These are phyloP conservation scores for Skeletonema marinoi DNA, from an alignment of 108 stramenopile species.

Conservation along the genomic window DNA sequence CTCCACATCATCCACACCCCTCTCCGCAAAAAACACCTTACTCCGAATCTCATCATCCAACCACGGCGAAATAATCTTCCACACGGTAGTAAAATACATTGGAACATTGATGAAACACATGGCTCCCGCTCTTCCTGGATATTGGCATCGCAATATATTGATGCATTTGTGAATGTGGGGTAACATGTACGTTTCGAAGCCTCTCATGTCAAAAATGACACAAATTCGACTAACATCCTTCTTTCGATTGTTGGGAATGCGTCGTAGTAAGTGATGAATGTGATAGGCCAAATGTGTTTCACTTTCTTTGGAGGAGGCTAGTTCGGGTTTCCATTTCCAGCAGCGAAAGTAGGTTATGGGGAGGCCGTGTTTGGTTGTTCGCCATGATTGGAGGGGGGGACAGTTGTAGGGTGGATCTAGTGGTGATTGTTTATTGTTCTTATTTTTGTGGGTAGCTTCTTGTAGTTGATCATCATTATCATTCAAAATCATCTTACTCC, in stretches of 20 bases:
- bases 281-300: constrained; percentile 5
- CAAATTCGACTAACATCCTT: background rate
- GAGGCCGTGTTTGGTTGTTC: constrained; percentile 2
- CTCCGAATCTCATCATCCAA: constrained; percentile 5
- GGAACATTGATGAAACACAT: constrained; percentile 8
- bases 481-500: background rate
- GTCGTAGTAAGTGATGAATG: constrained; percentile 7
- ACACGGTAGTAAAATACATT: background rate
- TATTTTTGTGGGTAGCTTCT: background rate
- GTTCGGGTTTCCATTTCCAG: background rate
- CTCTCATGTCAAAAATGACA: constrained; percentile 11
- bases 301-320: background rate
- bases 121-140: constrained; percentile 7
- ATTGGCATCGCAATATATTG: background rate
- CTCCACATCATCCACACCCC: constrained; percentile 5
- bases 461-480: background rate
- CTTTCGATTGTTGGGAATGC: background rate
- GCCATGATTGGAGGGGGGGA: background rate
- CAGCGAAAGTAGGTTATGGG: constrained; percentile 10
- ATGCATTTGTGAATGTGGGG: constrained; percentile 1
- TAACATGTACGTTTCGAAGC: background rate
- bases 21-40: background rate
- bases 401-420: background rate
- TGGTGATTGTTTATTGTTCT: background rate
- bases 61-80: constrained; percentile 5